A percentile compares a stretch with the other conserved stretches of the same genome.
Conservation (phyloP, 2,329 filamentous ascomycete species). For the Zasmidium cellare region DNA sequence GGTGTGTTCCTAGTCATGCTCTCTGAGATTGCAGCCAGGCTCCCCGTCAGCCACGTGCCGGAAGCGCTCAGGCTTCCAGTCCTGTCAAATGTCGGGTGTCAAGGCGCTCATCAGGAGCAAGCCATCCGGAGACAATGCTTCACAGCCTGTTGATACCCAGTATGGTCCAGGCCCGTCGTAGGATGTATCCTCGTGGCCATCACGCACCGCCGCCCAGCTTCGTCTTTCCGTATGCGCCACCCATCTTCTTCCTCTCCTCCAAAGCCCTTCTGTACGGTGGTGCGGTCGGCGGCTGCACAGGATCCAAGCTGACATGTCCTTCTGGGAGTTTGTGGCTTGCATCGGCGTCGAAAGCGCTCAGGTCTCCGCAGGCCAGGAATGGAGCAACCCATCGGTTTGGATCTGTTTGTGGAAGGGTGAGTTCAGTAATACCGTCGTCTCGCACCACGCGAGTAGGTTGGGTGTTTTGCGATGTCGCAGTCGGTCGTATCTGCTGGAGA, state of each 20-base stretch:
- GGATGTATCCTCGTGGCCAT: too few species aligned
- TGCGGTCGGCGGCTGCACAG: conserved; percentile 91
- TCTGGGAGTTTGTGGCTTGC: conserved; percentile 89
- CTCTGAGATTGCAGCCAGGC: too few species aligned
- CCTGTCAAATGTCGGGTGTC: too few species aligned
- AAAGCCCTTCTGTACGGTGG: conserved; percentile 91
- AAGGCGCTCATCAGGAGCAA: too few species aligned
- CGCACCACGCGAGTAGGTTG: conserved; percentile 34
- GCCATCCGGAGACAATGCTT: too few species aligned
- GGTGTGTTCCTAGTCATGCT: too few species aligned
- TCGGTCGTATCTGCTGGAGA: conserved; percentile 37
- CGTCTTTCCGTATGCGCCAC: conserved; percentile 76
- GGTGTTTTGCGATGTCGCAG: conserved; percentile 7
- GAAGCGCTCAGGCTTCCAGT: too few species aligned
- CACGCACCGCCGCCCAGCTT: conserved; percentile 37
- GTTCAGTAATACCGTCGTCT: conserved; percentile 50
- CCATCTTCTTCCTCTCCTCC: conserved; percentile 74
- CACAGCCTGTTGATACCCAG: too few species aligned
- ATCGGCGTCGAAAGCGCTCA: conserved; percentile 93
- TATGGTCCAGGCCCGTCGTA: too few species aligned
- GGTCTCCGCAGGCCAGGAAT: conserved; percentile 94
- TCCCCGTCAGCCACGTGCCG: too few species aligned
- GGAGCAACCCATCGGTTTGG: conserved; percentile 82
- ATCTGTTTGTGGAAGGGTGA: conserved; percentile 42
- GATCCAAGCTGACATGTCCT: conserved; percentile 82